Conservation (phyloP, 1,139 yeast genomes). For the Geotrichum candidum region DNA sequence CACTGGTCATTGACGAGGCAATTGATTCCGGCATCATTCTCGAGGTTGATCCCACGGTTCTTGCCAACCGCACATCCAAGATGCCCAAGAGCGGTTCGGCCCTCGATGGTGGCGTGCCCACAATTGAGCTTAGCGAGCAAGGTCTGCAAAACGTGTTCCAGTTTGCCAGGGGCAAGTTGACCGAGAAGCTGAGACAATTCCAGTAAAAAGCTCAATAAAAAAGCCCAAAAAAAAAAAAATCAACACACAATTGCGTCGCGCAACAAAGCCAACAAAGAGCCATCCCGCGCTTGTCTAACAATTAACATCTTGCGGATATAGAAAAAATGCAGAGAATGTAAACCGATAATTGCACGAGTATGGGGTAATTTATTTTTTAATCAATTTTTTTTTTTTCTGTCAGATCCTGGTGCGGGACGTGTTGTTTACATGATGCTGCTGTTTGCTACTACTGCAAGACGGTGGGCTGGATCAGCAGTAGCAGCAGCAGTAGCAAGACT, state of each 20-base stretch:
- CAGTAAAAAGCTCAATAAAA: slow-evolving; percentile 20
- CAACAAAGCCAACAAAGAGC: too few relatives aligned
- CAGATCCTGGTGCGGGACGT: too few relatives aligned
- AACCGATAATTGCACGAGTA: too few relatives aligned
- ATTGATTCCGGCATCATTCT: slow-evolving; percentile 80
- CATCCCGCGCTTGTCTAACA: too few relatives aligned
- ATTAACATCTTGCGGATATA: too few relatives aligned
- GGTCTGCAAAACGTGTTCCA: slow-evolving; percentile 85
- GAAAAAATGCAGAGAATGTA: too few relatives aligned
- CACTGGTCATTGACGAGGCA: slow-evolving; percentile 84
- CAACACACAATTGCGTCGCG: background rate
- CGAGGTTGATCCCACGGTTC: slow-evolving; percentile 82
- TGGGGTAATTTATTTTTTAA: too few relatives aligned
- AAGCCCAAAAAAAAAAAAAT: background rate
- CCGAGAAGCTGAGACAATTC: slow-evolving; percentile 78
- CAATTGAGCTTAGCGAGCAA: slow-evolving; percentile 75
- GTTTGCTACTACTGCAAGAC: too few relatives aligned
- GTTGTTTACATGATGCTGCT: too few relatives aligned
- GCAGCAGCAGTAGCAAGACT: too few relatives aligned
- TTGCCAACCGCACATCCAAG: slow-evolving; percentile 82
- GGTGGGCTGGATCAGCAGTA: too few relatives aligned
- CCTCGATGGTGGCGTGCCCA: slow-evolving; percentile 40
- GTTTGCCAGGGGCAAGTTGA: slow-evolving; percentile 78
- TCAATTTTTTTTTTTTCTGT: too few relatives aligned
- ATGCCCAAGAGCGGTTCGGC: slow-evolving; percentile 66